These are phyloP conservation scores for Trichoderma sp. DNA, from an alignment of 2,329 filamentous ascomycete genomes.

Conservation along the genomic window DNA sequence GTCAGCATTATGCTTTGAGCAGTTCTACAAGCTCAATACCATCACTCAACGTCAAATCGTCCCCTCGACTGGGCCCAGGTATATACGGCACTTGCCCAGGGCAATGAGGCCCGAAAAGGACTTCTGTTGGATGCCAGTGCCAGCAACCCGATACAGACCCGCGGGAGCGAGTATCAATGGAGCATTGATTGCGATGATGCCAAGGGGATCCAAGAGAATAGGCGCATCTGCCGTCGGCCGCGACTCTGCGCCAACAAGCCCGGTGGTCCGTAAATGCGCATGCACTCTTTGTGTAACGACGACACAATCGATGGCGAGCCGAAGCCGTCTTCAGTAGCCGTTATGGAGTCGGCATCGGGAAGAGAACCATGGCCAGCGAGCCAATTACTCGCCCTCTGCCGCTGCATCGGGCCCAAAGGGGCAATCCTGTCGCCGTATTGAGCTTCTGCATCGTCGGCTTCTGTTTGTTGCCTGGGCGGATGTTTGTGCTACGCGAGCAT, in stretches of 20 bases:
- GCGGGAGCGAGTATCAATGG: not conserved
- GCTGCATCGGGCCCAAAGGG: constrained; percentile 14
- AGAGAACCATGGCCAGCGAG: not conserved
- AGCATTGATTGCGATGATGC: not conserved
- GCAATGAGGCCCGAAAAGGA: not conserved
- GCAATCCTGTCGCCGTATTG: constrained; percentile 14
- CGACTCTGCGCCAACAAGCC: constrained; percentile 1
- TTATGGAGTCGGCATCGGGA: constrained; percentile 15
- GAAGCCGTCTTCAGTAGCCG: constrained; percentile 19
- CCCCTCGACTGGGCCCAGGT: not conserved
- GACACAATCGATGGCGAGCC: constrained; percentile 7
- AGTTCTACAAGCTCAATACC: not conserved
- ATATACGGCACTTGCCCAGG: too few species aligned
- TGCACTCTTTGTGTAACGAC: constrained; percentile 9
- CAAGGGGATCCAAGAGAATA: not conserved
- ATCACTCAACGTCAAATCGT: not conserved
- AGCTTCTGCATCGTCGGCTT: constrained; percentile 10
- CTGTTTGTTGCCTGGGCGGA: constrained; percentile 1
- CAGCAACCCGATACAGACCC: not conserved
- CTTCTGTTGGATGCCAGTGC: not conserved
- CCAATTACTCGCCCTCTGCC: not conserved
- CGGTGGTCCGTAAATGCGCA: not conserved
- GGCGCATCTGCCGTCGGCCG: constrained; percentile 8
- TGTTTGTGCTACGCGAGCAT: constrained; percentile 4
- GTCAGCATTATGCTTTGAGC: not conserved